Evolutionary conservation across 768 basidiomycete species (phyloP), one percentile per base, ranked within the genome.

Genomic region (Tricholoma sp.): DNA sequence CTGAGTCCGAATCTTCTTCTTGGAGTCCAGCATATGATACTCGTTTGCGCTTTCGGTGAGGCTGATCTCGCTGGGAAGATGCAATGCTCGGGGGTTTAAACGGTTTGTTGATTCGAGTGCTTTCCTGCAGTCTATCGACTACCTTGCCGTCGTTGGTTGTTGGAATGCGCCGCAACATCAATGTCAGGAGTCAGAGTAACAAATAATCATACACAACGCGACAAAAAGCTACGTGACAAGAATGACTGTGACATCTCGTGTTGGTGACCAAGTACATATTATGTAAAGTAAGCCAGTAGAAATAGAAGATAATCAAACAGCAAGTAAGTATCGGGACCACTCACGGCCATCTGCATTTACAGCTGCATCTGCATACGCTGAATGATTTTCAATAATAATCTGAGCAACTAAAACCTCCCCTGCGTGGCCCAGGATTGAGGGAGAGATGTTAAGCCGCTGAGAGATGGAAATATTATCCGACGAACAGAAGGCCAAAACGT

Each of bases 1-100:
- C 86, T 0, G 76, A 74, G 57, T 83, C 83, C 18, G 82, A 80
- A 50, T 76, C 83, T 50, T 83, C 81, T 11, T 59, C 76, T 44
- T 78, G 83, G 59, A 83, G 77, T 4, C 82, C 90, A 63, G 89
- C 91, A 77, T 96, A 96, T 0, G 88, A 91, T 20, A 94, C 85
- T 28, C 90, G 85, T 65, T 92, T 95, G 50, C 94, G 84, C 69
- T 96, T 97, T 24, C 94, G 81, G 61, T 78, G 78, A 0, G 85
- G 87, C 61, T 88, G 86, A 6, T 74, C 71, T 34, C 83, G 82
- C 45, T 82, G 80, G 18, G 77, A 62, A 10, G 74, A 64, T 39
- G 63, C 65, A 29, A 74, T 62, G 1, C 84, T 79, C 4, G 91
- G 91, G 1, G 86, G 74, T 66, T 91, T 92, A 77, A 92, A 94